phyloP scores from a whole-genome alignment of 2,329 filamentous ascomycete genomes.

The Colletotrichum sansevieriae region DNA sequence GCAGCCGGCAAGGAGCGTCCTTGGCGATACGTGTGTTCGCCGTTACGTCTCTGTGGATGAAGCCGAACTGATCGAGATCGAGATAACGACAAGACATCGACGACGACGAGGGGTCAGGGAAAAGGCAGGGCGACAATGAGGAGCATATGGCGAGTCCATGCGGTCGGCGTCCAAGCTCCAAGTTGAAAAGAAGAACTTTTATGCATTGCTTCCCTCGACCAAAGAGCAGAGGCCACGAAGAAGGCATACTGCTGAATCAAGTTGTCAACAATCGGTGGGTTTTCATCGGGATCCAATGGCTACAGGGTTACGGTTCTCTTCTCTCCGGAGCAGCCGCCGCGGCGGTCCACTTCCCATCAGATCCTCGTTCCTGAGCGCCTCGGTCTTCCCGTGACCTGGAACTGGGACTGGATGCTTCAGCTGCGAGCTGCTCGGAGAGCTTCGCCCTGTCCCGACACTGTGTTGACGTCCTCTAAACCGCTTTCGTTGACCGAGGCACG shows the following conservation, averaged over 20 bases:
- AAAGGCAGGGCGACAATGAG: neutral
- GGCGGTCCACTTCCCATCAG: conserved; percentile 24
- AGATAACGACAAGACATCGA: conserved; percentile 35
- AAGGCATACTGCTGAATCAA: neutral
- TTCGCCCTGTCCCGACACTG: neutral
- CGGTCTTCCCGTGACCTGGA: conserved; percentile 25
- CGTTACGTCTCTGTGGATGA: neutral
- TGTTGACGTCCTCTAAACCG: conserved; percentile 8
- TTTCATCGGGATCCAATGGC: neutral
- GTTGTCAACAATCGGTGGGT: too few relatives aligned
- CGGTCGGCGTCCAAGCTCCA: neutral
- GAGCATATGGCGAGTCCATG: conserved; percentile 16
- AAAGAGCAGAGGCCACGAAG: conserved; percentile 12
- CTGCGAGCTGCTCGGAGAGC: neutral
- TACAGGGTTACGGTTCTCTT: neutral
- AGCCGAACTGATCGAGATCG: conserved; percentile 21
- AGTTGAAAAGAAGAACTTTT: neutral
- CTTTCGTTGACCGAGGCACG: conserved; percentile 28
- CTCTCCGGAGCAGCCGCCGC: conserved; percentile 26
- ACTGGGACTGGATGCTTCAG: too few relatives aligned
- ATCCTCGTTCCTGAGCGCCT: conserved; percentile 13
- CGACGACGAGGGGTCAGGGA: neutral
- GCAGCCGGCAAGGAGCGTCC: conserved; percentile 17
- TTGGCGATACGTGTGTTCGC: conserved; percentile 7
- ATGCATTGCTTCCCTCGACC: neutral